Evolutionary conservation across 2,329 filamentous ascomycete species (phyloP).

Genomic region (Paraphoma sp.): DNA sequence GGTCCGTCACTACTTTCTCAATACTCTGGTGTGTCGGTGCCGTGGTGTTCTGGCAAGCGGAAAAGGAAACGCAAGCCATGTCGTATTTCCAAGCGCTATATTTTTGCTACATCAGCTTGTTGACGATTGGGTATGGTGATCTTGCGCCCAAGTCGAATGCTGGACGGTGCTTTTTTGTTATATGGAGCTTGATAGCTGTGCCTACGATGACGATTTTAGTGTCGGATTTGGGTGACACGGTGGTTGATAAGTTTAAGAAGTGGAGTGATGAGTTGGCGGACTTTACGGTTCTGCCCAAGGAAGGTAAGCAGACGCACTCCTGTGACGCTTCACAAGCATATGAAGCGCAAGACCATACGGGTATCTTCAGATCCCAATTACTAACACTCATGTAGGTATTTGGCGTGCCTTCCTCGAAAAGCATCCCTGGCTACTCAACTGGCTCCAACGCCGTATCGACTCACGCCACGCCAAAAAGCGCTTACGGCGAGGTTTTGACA

Average conservation of each 20-base stretch:
- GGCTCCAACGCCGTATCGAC: slow-evolving; percentile 44
- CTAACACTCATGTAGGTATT: slow-evolving; percentile 39
- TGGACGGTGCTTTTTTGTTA: slow-evolving; percentile 87
- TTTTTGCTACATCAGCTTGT: slow-evolving; percentile 81
- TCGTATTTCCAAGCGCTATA: slow-evolving; percentile 83
- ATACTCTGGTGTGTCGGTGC: slow-evolving; percentile 83
- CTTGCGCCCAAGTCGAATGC: slow-evolving; percentile 76
- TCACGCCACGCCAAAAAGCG: slow-evolving; percentile 47
- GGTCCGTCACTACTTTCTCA: slow-evolving; percentile 73
- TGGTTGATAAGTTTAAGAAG: slow-evolving; percentile 72
- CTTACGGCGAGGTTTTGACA: slow-evolving; percentile 56
- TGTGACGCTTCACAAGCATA: not conserved
- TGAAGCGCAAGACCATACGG: not conserved
- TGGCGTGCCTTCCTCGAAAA: slow-evolving; percentile 59
- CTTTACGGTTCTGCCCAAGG: slow-evolving; percentile 69
- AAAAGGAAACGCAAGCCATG: slow-evolving; percentile 62
- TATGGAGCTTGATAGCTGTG: slow-evolving; percentile 86
- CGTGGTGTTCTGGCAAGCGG: slow-evolving; percentile 72
- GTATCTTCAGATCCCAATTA: not conserved
- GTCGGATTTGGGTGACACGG: slow-evolving; percentile 72
- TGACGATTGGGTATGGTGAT: slow-evolving; percentile 90
- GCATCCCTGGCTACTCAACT: slow-evolving; percentile 53
- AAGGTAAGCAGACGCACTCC: slow-evolving; percentile 34
- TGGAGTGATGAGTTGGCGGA: slow-evolving; percentile 67
- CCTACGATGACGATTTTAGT: slow-evolving; percentile 84